A percentile compares a stretch with the other conserved stretches of the same genome.
Evolutionary conservation across 2,329 filamentous ascomycete genomes (phyloP).

Genomic region (Aspergillus hortae): DNA sequence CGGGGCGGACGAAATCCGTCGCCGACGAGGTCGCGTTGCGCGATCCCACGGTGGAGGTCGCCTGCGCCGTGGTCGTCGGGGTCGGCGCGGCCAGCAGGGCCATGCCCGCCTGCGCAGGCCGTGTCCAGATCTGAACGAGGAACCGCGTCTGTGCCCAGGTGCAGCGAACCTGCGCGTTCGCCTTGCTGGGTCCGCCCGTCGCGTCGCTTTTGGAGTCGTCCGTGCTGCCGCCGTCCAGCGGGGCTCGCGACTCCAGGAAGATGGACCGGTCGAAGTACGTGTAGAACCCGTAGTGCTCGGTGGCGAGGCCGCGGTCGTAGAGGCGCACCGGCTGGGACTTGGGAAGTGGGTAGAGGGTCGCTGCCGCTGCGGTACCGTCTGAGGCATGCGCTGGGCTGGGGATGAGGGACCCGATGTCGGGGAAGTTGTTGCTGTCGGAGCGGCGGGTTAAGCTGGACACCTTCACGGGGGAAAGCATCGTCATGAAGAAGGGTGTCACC

Average conservation of each 20-base stretch:
- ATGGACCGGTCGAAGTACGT: constrained; percentile 85
- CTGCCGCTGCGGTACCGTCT: constrained; percentile 70
- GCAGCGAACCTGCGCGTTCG: constrained; percentile 48
- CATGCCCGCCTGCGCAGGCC: constrained; percentile 32
- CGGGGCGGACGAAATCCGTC: constrained; percentile 49
- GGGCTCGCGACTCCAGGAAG: constrained; percentile 64
- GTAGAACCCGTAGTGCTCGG: constrained; percentile 93
- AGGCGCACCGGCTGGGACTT: constrained; percentile 73
- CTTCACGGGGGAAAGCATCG: constrained; percentile 52
- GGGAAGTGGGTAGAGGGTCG: constrained; percentile 67
- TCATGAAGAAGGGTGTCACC: constrained; percentile 84
- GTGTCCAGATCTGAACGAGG: constrained; percentile 62
- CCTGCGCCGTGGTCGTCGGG: neutral
- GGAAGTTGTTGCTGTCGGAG: constrained; percentile 26
- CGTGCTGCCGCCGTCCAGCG: constrained; percentile 41
- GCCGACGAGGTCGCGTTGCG: constrained; percentile 31
- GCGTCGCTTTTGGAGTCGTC: constrained; percentile 43
- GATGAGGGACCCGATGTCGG: constrained; percentile 54
- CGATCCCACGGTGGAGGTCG: constrained; percentile 15
- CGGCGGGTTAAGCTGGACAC: constrained; percentile 42
- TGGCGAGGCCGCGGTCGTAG: constrained; percentile 73
- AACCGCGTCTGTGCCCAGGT: constrained; percentile 62
- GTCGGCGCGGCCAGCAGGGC: constrained; percentile 18
- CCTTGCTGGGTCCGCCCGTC: constrained; percentile 48
- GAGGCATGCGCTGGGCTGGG: constrained; percentile 60